Conservation (phyloP, 805 yeast genomes). For the Citeromyces matritensis region DNA sequence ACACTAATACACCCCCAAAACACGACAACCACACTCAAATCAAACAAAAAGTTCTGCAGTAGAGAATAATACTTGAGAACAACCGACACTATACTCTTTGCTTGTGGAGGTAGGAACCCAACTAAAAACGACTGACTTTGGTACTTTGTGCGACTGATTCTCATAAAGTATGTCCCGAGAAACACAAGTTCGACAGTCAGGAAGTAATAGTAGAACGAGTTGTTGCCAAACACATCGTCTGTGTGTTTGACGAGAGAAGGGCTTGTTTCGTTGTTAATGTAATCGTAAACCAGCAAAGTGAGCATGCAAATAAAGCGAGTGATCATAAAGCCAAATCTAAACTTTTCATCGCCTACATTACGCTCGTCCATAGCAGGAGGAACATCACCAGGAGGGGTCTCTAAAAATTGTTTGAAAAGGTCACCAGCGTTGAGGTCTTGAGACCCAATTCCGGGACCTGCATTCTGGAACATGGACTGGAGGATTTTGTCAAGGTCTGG, state of each 20-base stretch:
- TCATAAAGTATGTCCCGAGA: conserved; percentile 6
- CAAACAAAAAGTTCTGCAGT: conserved; percentile 9
- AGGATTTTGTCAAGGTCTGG: conserved; percentile 7
- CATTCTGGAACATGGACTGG: conserved; percentile 2
- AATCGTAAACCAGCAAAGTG: conserved; percentile 3
- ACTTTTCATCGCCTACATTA: conserved; percentile 7
- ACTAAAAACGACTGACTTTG: conserved; percentile 4
- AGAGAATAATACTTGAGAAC: conserved; percentile 12
- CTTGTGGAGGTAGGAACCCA: conserved; percentile 9
- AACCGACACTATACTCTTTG: conserved; percentile 5
- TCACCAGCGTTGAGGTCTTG: conserved; percentile 1
- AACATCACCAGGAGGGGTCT: conserved; percentile 1
- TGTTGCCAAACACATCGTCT: conserved; percentile 1
- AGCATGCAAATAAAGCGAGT: conserved; percentile 3
- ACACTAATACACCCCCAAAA: conserved; percentile 10
- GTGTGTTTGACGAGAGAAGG: not conserved
- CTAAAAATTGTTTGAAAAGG: conserved; percentile 1
- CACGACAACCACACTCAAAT: conserved; percentile 12
- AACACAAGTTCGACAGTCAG: conserved; percentile 3
- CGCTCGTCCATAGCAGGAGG: conserved; percentile 1
- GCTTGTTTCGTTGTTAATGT: conserved; percentile 1
- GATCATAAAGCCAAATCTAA: conserved; percentile 3
- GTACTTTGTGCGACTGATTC: conserved; percentile 3
- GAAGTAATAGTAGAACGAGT: conserved; percentile 2
- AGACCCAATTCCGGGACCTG: conserved; percentile 1